phyloP scores from a whole-genome alignment of 2,329 filamentous ascomycete genomes.

The Cercospora sp. region DNA sequence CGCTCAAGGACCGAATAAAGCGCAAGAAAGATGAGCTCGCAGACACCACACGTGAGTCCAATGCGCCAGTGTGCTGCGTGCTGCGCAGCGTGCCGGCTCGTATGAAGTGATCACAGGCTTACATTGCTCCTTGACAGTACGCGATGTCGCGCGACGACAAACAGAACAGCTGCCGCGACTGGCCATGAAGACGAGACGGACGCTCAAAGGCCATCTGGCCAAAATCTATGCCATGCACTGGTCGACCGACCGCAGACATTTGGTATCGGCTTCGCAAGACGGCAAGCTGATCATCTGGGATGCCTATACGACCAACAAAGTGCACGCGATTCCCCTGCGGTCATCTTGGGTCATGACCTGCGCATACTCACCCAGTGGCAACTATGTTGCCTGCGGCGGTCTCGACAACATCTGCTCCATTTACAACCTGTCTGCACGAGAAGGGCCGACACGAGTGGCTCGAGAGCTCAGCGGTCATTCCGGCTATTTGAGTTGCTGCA shows the following conservation, averaged over 20 bases:
- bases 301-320: conserved; percentile 99
- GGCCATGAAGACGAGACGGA: conserved; percentile 96
- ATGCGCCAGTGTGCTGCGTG: conserved; percentile 17
- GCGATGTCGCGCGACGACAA: conserved; percentile 86
- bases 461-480: conserved; percentile 95
- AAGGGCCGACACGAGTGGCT: conserved; percentile 95
- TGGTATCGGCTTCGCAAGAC: conserved; percentile 97
- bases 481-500: conserved; percentile 95
- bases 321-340: conserved; percentile 93
- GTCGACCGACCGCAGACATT: conserved; percentile 95
- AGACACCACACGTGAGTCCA: conserved; percentile 86
- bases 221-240: conserved; percentile 99
- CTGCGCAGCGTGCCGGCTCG: conserved; percentile 14
- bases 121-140: conserved; percentile 59
- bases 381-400: conserved; percentile 97
- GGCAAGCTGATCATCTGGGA: conserved; percentile 99
- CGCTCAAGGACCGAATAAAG: conserved; percentile 61
- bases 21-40: conserved; percentile 99
- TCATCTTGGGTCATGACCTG: conserved; percentile 99
- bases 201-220: conserved; percentile 93
- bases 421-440: conserved; percentile 95
- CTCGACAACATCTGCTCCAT: conserved; percentile 99
- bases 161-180: conserved; percentile 91
- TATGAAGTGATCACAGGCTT: conserved; percentile 15
- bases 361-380: conserved; percentile 96